Evolutionary conservation across 768 basidiomycete genomes (phyloP).

Genomic region (Hericium rajendrae): DNA sequence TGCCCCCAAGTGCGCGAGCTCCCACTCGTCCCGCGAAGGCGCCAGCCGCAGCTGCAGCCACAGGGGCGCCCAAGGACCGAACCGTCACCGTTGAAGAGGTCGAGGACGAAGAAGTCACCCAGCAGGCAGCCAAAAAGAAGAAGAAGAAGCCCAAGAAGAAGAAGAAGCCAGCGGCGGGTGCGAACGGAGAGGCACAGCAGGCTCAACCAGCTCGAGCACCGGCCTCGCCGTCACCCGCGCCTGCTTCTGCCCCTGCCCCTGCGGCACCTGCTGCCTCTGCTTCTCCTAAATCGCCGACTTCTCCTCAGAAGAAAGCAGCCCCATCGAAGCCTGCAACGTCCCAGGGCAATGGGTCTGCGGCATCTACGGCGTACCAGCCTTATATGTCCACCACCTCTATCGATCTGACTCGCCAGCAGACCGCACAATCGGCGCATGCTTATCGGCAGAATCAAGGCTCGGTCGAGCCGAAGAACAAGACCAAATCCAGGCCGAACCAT

Average conservation of each 20-base stretch:
- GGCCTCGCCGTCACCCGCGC: constrained; percentile 3
- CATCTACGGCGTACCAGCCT: constrained; percentile 15
- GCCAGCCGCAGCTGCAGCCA: neutral
- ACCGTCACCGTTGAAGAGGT: constrained; percentile 61
- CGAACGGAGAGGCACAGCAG: constrained; percentile 14
- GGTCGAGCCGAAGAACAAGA: constrained; percentile 44
- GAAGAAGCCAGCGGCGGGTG: constrained; percentile 27
- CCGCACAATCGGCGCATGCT: constrained; percentile 61
- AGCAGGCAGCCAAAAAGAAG: constrained; percentile 42
- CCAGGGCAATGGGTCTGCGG: constrained; percentile 12
- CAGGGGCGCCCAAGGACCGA: constrained; percentile 21
- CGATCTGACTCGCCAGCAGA: constrained; percentile 36
- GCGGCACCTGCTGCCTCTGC: neutral
- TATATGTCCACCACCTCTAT: constrained; percentile 30
- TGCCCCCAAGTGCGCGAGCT: neutral
- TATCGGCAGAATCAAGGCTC: constrained; percentile 50
- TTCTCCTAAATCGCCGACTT: neutral
- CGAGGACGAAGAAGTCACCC: constrained; percentile 54
- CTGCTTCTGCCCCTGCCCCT: neutral
- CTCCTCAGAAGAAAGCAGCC: neutral
- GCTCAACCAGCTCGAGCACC: constrained; percentile 15
- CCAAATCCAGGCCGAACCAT: constrained; percentile 60
- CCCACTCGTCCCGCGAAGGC: neutral
- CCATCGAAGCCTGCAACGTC: neutral
- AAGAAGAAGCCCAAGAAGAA: constrained; percentile 74